Conservation (phyloP, 2,329 filamentous ascomycete species). For the Cytospora piceicola region DNA sequence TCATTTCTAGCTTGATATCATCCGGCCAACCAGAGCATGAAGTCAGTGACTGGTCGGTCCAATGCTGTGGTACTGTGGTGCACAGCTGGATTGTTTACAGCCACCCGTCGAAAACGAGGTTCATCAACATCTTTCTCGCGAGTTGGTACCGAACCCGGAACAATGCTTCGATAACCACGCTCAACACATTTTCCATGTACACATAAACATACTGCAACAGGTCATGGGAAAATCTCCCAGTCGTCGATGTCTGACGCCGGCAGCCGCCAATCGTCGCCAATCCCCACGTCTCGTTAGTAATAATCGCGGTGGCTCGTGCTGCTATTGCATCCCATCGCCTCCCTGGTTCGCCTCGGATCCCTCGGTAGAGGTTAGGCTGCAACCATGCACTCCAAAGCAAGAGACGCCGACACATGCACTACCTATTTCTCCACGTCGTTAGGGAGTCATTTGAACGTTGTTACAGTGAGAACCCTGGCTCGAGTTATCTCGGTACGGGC, state of each 20-base stretch:
- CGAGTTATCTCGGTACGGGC: background rate
- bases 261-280: background rate
- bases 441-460: background rate
- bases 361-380: no score
- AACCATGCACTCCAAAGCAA: background rate
- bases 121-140: background rate
- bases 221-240: conserved; percentile 6
- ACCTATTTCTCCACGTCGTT: background rate
- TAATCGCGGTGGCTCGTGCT: background rate
- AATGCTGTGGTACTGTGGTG: background rate
- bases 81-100: background rate
- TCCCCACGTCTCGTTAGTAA: background rate
- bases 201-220: conserved; percentile 11
- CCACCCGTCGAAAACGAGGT: background rate
- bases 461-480: background rate
- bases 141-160: conserved; percentile 16
- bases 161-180: conserved; percentile 18
- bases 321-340: background rate
- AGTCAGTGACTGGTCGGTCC: background rate
- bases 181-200: background rate
- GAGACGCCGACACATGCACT: background rate
- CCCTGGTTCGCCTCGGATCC: background rate
- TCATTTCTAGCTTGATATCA: background rate
- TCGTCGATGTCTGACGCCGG: conserved; percentile 12
- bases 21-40: background rate